A percentile compares a stretch with the other conserved stretches of the same genome.
Evolutionary conservation across 768 basidiomycete species (phyloP).

Genomic region (Hydnum rufescens): DNA sequence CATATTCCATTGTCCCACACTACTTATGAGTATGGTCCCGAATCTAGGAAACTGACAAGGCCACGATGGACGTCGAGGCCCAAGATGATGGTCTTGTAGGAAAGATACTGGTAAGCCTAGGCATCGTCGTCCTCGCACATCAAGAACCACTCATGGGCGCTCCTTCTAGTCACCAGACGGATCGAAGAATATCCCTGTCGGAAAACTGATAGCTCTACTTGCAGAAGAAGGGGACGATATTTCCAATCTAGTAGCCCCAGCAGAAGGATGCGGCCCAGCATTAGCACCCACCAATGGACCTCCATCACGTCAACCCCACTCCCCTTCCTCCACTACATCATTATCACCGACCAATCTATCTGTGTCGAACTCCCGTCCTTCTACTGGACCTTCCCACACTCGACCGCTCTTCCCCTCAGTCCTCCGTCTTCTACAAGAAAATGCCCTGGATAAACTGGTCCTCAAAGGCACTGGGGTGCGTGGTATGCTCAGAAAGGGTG

Average conservation of each 20-base stretch:
- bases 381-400: conserved; percentile 11
- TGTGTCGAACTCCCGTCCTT: conserved; percentile 14
- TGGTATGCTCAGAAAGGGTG: conserved; percentile 94
- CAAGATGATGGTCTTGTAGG: conserved; percentile 91
- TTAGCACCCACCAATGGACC: conserved; percentile 6
- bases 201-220: conserved; percentile 74
- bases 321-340: conserved; percentile 12
- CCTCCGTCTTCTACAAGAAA: conserved; percentile 50
- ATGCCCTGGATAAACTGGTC: conserved; percentile 29
- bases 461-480: conserved; percentile 80
- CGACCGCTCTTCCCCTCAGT: conserved; percentile 75
- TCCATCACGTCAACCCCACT: conserved; percentile 3
- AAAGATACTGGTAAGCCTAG: conserved; percentile 61
- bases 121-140: background rate
- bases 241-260: conserved; percentile 44
- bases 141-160: background rate
- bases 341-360: conserved; percentile 17
- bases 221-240: conserved; percentile 96
- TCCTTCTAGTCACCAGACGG: conserved; percentile 45
- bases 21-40: background rate
- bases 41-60: conserved; percentile 77
- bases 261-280: conserved; percentile 20
- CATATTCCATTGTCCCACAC: conserved; percentile 4
- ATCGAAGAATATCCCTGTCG: conserved; percentile 67
- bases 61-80: conserved; percentile 96